Conservation (phyloP, 2,329 filamentous ascomycete species). For the Sclerotinia spermophila region DNA sequence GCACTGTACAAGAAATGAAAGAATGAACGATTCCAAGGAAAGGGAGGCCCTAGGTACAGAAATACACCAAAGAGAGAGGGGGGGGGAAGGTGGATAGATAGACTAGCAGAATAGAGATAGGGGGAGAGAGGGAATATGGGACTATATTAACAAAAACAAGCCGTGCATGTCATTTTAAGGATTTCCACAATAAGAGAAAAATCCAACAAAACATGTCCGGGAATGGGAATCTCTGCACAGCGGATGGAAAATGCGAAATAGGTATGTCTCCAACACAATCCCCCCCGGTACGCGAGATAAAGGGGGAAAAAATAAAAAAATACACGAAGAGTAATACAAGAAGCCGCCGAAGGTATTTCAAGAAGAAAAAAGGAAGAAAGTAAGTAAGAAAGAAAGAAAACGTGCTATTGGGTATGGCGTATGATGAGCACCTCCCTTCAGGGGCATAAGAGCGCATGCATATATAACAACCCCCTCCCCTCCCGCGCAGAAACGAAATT, state of each 20-base stretch:
- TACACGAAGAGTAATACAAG: background rate
- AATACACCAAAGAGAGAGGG: constrained; percentile 20
- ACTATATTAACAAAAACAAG: constrained; percentile 10
- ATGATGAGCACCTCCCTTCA: background rate
- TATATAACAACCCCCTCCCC: background rate
- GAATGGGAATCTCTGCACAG: background rate
- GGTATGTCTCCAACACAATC: background rate
- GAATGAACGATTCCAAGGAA: background rate
- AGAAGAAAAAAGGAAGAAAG: too few species aligned
- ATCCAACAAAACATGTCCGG: background rate
- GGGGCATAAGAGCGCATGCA: background rate
- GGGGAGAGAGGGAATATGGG: constrained; percentile 6
- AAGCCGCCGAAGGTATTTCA: background rate
- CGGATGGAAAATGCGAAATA: background rate
- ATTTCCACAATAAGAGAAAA: background rate
- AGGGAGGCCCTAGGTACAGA: background rate
- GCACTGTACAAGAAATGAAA: background rate
- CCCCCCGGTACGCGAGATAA: background rate
- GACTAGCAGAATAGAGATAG: constrained; percentile 1
- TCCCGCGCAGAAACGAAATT: background rate
- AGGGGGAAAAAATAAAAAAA: too few species aligned
- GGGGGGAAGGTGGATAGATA: background rate
- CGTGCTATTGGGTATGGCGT: constrained; percentile 12
- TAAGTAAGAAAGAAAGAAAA: constrained; percentile 11
- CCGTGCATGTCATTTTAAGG: background rate